Evolutionary conservation across 2,329 filamentous ascomycete species (phyloP).

Genomic region (Fusarium aywerte): DNA sequence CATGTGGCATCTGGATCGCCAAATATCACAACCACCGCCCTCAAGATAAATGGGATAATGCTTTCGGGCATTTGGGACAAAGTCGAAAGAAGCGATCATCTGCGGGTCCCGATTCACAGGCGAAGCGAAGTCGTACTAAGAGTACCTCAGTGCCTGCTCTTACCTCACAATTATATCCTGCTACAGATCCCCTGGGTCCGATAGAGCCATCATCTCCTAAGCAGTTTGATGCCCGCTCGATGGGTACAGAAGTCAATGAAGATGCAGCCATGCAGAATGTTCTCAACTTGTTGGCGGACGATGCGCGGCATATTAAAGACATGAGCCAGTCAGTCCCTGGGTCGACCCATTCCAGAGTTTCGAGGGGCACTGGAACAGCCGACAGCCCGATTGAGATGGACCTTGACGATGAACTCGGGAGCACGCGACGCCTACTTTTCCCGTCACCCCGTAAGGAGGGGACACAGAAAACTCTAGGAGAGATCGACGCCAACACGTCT

Average conservation of each 20-base stretch:
- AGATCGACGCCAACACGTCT: slow-evolving; percentile 65
- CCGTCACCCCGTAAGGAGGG: slow-evolving; percentile 77
- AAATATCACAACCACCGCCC: slow-evolving; percentile 90
- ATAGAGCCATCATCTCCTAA: slow-evolving; percentile 54
- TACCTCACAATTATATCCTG: slow-evolving; percentile 65
- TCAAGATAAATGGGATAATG: slow-evolving; percentile 82
- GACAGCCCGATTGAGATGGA: slow-evolving; percentile 67
- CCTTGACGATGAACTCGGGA: slow-evolving; percentile 60
- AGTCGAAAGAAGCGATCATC: slow-evolving; percentile 62
- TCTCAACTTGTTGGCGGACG: slow-evolving; percentile 1
- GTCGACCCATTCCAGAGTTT: slow-evolving; percentile 66
- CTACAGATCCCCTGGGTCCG: slow-evolving; percentile 64
- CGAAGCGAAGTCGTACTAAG: slow-evolving; percentile 63
- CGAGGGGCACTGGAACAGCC: slow-evolving; percentile 64
- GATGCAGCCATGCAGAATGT: slow-evolving; percentile 13
- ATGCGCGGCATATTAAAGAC: slow-evolving; percentile 21
- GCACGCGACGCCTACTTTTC: slow-evolving; percentile 77
- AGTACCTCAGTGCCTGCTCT: slow-evolving; percentile 57
- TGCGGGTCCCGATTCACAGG: slow-evolving; percentile 54
- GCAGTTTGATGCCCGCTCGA: slow-evolving; percentile 23
- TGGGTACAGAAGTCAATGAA: slow-evolving; percentile 29
- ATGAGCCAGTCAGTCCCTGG: slow-evolving; percentile 48
- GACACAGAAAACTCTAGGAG: slow-evolving; percentile 69
- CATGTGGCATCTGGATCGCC: slow-evolving; percentile 93
- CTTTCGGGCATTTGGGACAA: slow-evolving; percentile 62